Evolutionary conservation across 2,329 filamentous ascomycete genomes (phyloP).

Genomic region (Fusarium chlamydosporum): DNA sequence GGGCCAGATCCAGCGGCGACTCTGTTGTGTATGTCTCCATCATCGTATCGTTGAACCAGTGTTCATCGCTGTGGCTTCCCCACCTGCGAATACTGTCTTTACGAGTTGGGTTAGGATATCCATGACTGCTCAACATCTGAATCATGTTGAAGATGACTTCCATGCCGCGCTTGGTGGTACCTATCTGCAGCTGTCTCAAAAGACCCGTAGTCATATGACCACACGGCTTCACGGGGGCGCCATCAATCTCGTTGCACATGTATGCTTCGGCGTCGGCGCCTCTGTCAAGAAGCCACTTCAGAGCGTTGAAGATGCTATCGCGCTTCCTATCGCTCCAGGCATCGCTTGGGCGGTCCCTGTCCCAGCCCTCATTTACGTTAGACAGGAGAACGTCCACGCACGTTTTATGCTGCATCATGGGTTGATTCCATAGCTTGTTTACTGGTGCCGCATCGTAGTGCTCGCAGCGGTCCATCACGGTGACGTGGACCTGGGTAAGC

Average conservation of each 20-base stretch:
- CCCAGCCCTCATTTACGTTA: neutral
- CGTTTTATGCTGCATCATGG: neutral
- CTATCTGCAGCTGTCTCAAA: neutral
- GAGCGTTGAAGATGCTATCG: neutral
- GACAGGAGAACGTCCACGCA: constrained; percentile 7
- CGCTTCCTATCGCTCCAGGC: neutral
- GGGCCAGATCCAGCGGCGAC: neutral
- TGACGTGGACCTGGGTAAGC: neutral
- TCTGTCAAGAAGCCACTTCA: constrained; percentile 28
- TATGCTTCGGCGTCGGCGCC: neutral
- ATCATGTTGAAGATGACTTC: constrained; percentile 6
- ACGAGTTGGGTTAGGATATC: constrained; percentile 5
- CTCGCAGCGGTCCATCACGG: constrained; percentile 10
- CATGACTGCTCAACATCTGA: constrained; percentile 4
- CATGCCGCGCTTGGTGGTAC: neutral
- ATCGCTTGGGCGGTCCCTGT: too few relatives aligned
- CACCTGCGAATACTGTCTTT: neutral
- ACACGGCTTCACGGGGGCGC: too few relatives aligned
- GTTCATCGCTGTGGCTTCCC: neutral
- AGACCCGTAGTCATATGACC: constrained; percentile 7
- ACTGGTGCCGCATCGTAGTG: constrained; percentile 4
- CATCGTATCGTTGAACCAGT: neutral
- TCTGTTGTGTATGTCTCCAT: neutral
- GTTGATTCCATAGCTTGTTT: neutral
- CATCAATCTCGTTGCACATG: neutral